Conservation (phyloP, 768 basidiomycete species). For the Pleurotus platypus region DNA sequence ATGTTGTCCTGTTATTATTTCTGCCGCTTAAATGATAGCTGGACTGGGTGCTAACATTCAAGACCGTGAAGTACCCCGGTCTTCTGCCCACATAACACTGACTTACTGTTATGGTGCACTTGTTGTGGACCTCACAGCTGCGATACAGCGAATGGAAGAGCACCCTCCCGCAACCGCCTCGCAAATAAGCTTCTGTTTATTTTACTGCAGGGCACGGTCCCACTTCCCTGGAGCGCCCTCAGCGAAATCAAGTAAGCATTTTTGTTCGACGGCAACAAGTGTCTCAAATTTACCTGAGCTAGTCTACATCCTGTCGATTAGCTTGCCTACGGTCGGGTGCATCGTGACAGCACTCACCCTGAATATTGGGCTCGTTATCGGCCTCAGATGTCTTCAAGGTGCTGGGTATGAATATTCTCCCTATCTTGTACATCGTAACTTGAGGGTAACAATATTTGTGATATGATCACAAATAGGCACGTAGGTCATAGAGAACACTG, state of each 20-base stretch:
- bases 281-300: conserved; percentile 27
- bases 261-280: background rate
- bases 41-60: conserved; percentile 59
- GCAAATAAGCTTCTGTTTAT: conserved; percentile 46
- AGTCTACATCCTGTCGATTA: conserved; percentile 51
- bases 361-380: conserved; percentile 56
- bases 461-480: background rate
- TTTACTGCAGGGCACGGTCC: conserved; percentile 63
- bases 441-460: background rate
- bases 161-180: conserved; percentile 16
- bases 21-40: conserved; percentile 53
- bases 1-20: conserved; percentile 43
- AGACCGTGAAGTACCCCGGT: conserved; percentile 43
- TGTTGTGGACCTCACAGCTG: conserved; percentile 36
- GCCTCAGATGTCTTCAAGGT: conserved; percentile 65
- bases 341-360: conserved; percentile 53
- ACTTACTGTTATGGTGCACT: background rate
- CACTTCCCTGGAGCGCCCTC: conserved; percentile 63
- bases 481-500: no score
- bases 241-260: conserved; percentile 63
- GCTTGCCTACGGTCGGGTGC: conserved; percentile 52
- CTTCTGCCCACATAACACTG: background rate
- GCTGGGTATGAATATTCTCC: conserved; percentile 40
- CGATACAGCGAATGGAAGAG: conserved; percentile 48
- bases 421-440: background rate